Evolutionary conservation across 75 land plant genomes (phyloP), one percentile per base, ranked within the genome.

Genomic region (Larix kaempferi): DNA sequence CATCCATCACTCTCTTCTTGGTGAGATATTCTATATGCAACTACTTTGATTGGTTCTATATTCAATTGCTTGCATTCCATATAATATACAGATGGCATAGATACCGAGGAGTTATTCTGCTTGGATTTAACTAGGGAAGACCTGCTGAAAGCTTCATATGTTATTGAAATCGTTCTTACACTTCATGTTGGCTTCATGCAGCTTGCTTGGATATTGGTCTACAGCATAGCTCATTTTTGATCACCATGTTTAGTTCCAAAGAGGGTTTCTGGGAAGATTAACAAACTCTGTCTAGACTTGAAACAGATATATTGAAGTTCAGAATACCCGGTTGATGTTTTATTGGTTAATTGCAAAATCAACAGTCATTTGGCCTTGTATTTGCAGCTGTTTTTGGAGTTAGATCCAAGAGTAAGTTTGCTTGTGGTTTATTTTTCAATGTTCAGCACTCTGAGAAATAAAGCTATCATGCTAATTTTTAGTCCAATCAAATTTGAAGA

Each of bases 171-270:
- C 25, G n/a, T 39, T 39, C 73, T 69, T 12, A 69, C n/a, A 22
- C 14, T 41, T 69, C 73, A 17, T 39, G 54, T 21, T 69, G 23
- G 15, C 21, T 5, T 76, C 83, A 22, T 92, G 82, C 98, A 95
- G 98, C 93, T 96, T 71, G 82, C 86, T 23, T 96, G 99, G 99
- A 96, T 92, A 59, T 63, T 94, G 35, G 88, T 92, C 37, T 96
- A 94, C 88, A 96, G 99, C 85, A 78, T 96, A 78, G 82, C 59
- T 14, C 99, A 96, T 80, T 96, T 96, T 77, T 94, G 87, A 92
- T 61, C 54, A 2, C 54, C 54, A 49, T 1, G 11, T 10, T 49
- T 49, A 49, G 12, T 49, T 49, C 54, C 54, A 49, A 49, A 49
- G 54, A 44, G 54, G 54, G 54, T 49, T 49, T 49, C 54, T 49